Conservation (phyloP, 371 early-diverging fungal genomes). For the Zychaea mexicana region DNA sequence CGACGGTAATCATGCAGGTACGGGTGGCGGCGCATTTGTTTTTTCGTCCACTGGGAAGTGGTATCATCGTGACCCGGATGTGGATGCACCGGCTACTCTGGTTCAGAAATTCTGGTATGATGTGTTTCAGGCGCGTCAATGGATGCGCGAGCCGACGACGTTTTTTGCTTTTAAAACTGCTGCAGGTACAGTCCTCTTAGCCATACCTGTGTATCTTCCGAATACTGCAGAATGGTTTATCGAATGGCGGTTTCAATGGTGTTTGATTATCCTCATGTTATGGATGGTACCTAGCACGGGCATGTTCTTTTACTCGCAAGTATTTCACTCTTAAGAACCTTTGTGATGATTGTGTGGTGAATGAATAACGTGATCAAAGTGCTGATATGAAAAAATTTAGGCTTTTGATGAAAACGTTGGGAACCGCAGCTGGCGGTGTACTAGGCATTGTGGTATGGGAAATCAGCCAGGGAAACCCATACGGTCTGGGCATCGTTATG, state of each 20-base stretch:
- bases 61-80: constrained; percentile 37
- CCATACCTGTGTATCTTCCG: constrained; percentile 32
- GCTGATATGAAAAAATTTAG: constrained; percentile 4
- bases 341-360: too few species aligned
- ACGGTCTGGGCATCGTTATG: constrained; percentile 34
- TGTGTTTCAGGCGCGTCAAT: constrained; percentile 11
- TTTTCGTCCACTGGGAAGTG: neutral
- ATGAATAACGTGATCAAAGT: neutral
- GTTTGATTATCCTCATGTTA: constrained; percentile 37
- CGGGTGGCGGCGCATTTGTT: neutral
- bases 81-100: constrained; percentile 30
- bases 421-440: constrained; percentile 35
- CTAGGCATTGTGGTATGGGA: constrained; percentile 48
- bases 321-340: too few species aligned
- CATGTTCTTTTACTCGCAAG: constrained; percentile 38
- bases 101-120: constrained; percentile 27
- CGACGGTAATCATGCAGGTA: neutral
- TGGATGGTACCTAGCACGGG: constrained; percentile 47
- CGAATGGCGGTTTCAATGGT: constrained; percentile 49
- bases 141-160: constrained; percentile 28
- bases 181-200: constrained; percentile 34
- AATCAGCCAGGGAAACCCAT: constrained; percentile 41
- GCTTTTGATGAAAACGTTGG: constrained; percentile 25
- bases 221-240: constrained; percentile 33
- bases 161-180: constrained; percentile 43